These are phyloP conservation scores for Hibiscus syriacus DNA, from an alignment of 345 rosid species.

Conservation along the genomic window DNA sequence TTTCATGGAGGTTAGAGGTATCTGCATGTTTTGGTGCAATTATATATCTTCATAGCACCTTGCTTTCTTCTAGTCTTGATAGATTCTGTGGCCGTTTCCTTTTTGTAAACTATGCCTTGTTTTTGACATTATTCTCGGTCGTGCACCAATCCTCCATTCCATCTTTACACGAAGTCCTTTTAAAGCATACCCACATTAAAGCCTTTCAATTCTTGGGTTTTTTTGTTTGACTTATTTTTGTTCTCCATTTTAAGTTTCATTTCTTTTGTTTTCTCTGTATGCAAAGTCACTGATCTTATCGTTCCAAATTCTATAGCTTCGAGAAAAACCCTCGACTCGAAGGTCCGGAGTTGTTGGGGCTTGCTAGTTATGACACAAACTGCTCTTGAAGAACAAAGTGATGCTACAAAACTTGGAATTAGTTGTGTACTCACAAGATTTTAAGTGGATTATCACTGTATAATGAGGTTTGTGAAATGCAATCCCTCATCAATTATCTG, in stretches of 20 bases:
- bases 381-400: constrained; percentile 41
- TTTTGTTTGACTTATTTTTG: too few relatives aligned
- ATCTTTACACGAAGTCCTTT: neutral
- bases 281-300: constrained; percentile 5
- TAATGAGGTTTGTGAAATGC: constrained; percentile 18
- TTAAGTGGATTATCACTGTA: constrained; percentile 14
- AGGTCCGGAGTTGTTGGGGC: constrained; percentile 88
- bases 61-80: neutral
- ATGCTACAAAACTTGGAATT: constrained; percentile 7
- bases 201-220: too few relatives aligned
- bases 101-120: neutral
- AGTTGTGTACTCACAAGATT: constrained; percentile 12
- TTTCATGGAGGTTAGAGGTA: neutral
- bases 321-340: constrained; percentile 84
- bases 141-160: neutral
- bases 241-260: too few relatives aligned
- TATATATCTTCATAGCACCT: neutral
- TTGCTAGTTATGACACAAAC: constrained; percentile 82
- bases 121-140: neutral
- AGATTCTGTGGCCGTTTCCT: neutral
- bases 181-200: too few relatives aligned
- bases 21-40: neutral
- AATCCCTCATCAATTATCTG: constrained; percentile 19
- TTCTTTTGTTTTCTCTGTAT: neutral
- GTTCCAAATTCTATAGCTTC: constrained; percentile 41